Percentiles rank a stretch among this genome's conserved stretches.
These are phyloP conservation scores for Chenopodium berlandieri DNA, from an alignment of 148 eudicot species.

Conservation along the genomic window DNA sequence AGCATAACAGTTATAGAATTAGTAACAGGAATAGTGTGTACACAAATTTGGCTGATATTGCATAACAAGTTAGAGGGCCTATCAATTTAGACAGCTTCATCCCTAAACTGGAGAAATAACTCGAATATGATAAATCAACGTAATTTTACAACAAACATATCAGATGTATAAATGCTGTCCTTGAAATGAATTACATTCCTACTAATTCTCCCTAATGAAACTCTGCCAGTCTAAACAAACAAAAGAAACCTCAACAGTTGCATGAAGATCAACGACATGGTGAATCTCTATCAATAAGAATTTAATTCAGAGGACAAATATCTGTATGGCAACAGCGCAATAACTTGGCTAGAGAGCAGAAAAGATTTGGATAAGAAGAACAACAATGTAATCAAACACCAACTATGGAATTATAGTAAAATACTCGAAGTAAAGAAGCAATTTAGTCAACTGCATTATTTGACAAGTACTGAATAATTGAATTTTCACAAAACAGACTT, in stretches of 20 bases:
- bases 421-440: not conserved
- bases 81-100: too few relatives aligned
- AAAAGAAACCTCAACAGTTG: not conserved
- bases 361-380: not conserved
- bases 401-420: not conserved
- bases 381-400: not conserved
- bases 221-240: not conserved
- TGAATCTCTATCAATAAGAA: not conserved
- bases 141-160: too few relatives aligned
- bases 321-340: not conserved
- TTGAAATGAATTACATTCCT: not conserved
- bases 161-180: not conserved
- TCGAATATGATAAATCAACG: not conserved
- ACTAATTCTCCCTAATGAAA: not conserved
- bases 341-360: not conserved
- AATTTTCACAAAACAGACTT: not conserved
- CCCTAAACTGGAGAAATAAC: too few relatives aligned
- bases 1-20: not conserved
- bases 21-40: not conserved
- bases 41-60: not conserved
- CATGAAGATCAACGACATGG: not conserved
- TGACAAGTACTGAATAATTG: too few relatives aligned
- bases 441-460: not conserved
- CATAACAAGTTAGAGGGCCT: not conserved
- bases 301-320: not conserved